phyloP scores from a whole-genome alignment of 2,329 filamentous ascomycete genomes.

The Epichloe hybrida region DNA sequence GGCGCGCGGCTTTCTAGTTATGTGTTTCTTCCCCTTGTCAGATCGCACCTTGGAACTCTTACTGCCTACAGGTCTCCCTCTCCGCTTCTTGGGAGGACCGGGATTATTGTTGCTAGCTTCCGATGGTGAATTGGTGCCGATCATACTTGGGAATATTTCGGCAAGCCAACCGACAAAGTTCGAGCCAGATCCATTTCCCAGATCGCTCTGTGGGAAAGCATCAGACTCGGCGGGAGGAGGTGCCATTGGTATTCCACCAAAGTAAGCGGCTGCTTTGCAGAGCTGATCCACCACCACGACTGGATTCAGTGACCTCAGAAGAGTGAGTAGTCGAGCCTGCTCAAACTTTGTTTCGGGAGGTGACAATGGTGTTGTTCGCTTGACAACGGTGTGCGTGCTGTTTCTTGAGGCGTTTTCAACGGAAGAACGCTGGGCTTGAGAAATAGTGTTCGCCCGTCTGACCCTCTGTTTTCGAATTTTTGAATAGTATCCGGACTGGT shows the following conservation, averaged over 20 bases:
- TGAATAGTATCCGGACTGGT: constrained; percentile 39
- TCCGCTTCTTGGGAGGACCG: constrained; percentile 25
- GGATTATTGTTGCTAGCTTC: not conserved
- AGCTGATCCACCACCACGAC: constrained; percentile 46
- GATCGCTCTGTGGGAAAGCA: constrained; percentile 40
- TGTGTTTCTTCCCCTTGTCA: constrained; percentile 6
- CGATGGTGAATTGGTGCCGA: not conserved
- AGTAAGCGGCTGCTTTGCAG: constrained; percentile 49
- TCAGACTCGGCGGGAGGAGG: constrained; percentile 35
- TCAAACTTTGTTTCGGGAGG: constrained; percentile 42
- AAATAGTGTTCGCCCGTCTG: not conserved
- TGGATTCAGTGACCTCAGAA: constrained; percentile 42
- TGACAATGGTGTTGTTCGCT: constrained; percentile 7
- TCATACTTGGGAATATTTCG: constrained; percentile 37
- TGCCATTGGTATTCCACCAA: constrained; percentile 44
- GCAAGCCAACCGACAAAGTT: constrained; percentile 48
- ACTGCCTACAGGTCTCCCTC: constrained; percentile 45
- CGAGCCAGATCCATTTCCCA: constrained; percentile 42
- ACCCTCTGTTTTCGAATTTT: constrained; percentile 19
- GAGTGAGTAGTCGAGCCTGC: constrained; percentile 43
- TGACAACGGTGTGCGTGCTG: not conserved
- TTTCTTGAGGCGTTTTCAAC: not conserved
- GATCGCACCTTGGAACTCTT: constrained; percentile 17
- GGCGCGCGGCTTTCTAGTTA: not conserved
- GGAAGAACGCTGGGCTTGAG: not conserved